Conservation (phyloP, 441 rosid species). For the Populus trichocarpa region DNA sequence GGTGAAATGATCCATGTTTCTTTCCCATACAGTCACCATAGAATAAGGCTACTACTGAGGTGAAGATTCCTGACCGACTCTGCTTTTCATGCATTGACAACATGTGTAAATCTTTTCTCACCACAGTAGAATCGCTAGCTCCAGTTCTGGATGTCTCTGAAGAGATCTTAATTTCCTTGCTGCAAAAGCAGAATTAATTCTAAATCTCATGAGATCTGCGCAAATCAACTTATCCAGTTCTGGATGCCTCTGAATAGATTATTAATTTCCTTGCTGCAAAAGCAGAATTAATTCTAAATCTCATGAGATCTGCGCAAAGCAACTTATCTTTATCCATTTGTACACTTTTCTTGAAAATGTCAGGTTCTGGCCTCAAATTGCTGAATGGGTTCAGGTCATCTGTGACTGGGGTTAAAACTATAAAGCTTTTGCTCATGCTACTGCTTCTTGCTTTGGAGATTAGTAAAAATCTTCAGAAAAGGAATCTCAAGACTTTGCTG, state of each 20-base stretch:
- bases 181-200: constrained; percentile 70
- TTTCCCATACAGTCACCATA: constrained; percentile 42
- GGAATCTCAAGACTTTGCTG: constrained; percentile 50
- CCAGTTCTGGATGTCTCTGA: constrained; percentile 44
- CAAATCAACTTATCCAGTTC: constrained; percentile 30
- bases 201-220: constrained; percentile 53
- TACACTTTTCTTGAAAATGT: constrained; percentile 51
- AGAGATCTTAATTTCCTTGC: constrained; percentile 49
- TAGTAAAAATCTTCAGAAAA: constrained; percentile 26
- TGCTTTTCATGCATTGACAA: constrained; percentile 49
- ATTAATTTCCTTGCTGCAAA: constrained; percentile 60
- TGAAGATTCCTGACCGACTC: constrained; percentile 48
- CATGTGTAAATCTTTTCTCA: constrained; percentile 38
- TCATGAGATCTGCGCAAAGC: constrained; percentile 46
- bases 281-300: constrained; percentile 62
- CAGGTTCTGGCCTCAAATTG: constrained; percentile 60
- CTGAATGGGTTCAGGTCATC: constrained; percentile 51
- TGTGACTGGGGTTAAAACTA: constrained; percentile 34
- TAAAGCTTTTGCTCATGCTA: constrained; percentile 60
- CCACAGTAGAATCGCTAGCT: constrained; percentile 42
- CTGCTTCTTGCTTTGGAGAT: constrained; percentile 54
- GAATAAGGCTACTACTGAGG: constrained; percentile 29
- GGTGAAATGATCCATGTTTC: constrained; percentile 14
- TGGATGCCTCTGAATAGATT: constrained; percentile 5
- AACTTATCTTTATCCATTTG: constrained; percentile 42